Percentiles rank a stretch among this genome's conserved stretches.
Evolutionary conservation across 257 asterid genomes (phyloP).

Genomic region (Lycium barbarum): DNA sequence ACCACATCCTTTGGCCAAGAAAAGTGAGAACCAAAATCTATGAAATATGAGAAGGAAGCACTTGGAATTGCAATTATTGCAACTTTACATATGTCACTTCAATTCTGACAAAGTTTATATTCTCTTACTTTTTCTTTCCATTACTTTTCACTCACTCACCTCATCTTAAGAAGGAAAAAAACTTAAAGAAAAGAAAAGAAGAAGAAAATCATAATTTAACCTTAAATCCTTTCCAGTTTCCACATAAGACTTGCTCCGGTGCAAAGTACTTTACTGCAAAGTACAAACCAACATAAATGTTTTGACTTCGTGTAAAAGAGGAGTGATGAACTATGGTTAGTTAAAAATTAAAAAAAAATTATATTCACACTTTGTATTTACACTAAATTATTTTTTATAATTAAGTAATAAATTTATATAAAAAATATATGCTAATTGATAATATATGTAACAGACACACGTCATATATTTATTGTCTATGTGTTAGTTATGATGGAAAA

Average conservation of each 20-base stretch:
- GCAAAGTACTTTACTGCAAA: background rate
- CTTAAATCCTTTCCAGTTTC: background rate
- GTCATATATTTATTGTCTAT: background rate
- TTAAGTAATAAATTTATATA: background rate
- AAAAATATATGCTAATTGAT: too few species aligned
- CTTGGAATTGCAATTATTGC: background rate
- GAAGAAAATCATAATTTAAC: background rate
- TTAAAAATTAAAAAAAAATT: background rate
- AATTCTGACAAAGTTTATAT: background rate
- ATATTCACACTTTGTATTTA: background rate
- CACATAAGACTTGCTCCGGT: background rate
- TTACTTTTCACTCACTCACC: background rate
- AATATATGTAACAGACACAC: background rate
- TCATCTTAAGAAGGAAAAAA: background rate
- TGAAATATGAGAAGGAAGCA: slow-evolving; percentile 3
- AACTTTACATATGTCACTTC: slow-evolving; percentile 4
- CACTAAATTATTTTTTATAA: background rate
- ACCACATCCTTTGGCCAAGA: too few species aligned
- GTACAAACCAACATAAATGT: background rate
- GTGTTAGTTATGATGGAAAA: too few species aligned
- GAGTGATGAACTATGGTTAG: too few species aligned
- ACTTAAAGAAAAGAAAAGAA: background rate
- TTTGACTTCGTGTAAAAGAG: background rate
- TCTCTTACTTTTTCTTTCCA: background rate
- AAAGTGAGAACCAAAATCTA: too few species aligned